A percentile compares a stretch with the other conserved stretches of the same genome.
These are phyloP conservation scores for Metschnikowia kunwiensis DNA, from an alignment of 805 yeast genomes.

Conservation along the genomic window DNA sequence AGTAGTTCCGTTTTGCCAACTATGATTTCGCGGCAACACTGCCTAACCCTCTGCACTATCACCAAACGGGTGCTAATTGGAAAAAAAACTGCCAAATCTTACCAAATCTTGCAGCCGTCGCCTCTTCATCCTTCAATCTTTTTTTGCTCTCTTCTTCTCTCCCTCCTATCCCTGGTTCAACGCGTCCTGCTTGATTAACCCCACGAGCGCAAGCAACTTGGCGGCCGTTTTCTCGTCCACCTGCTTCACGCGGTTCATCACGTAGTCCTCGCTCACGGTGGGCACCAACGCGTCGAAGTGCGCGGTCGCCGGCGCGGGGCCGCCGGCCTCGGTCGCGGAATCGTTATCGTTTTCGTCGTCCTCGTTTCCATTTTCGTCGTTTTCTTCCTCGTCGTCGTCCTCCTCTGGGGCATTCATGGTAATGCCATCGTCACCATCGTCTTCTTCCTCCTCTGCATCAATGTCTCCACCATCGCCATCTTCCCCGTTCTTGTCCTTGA, in stretches of 20 bases:
- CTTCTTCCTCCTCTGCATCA: constrained; percentile 26
- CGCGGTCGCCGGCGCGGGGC: not conserved
- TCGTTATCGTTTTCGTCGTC: constrained; percentile 20
- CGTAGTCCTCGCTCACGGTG: constrained; percentile 13
- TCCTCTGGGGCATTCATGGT: constrained; percentile 15
- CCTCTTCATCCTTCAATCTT: not conserved
- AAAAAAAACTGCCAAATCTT: too few relatives aligned
- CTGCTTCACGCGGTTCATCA: constrained; percentile 35
- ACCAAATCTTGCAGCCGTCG: too few relatives aligned
- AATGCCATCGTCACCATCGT: not conserved
- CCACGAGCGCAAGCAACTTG: constrained; percentile 30
- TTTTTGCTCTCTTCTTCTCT: not conserved
- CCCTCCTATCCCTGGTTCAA: not conserved
- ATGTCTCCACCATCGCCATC: constrained; percentile 28
- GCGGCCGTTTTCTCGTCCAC: constrained; percentile 36
- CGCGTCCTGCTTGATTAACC: constrained; percentile 38
- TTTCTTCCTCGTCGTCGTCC: constrained; percentile 24
- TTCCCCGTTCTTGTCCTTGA: constrained; percentile 17
- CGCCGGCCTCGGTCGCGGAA: constrained; percentile 11
- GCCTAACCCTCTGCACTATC: too few relatives aligned
- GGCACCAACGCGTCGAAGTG: constrained; percentile 21
- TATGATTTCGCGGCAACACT: too few relatives aligned
- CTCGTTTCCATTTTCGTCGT: constrained; percentile 23
- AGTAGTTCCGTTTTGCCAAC: too few relatives aligned
- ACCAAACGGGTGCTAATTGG: too few relatives aligned